Base-by-base conservation (phyloP, 2,329 filamentous ascomycete genomes). In the Aspergillus pseudoglaucus region DNA sequence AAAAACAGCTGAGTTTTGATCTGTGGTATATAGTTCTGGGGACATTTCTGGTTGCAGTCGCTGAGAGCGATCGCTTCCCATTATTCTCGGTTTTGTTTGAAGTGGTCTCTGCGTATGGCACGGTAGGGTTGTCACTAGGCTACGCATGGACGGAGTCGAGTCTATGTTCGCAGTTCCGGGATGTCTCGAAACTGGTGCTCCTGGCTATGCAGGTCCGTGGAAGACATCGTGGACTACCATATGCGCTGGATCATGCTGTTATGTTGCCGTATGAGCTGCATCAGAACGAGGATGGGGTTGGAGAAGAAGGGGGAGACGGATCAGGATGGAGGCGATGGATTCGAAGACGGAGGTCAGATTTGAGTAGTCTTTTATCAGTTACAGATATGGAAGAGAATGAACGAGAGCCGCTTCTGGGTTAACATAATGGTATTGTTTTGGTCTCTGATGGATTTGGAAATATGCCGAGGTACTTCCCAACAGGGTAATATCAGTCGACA, bases 1-100 rank as follows among this genome's bases (percentile, higher is more conserved):
- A 91, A 41, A 83, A 87, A 39, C 91, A 97, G 67, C 79, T 97
- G 22, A 94, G 89, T 25, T 97, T 96, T 73, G 91, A 97, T 69
- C 69, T 97, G 67, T 97, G 91, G 91, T 97, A 88, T 62, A 85
- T 97, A 50, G 95, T 94, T 64, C 68, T 96, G 15, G 91, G 90
- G 1, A 83, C 93, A 59, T 97, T 97, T 71, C 81, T 96, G 62
- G 85, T 97, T 59, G 79, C 85, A 50, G 93, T 97, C 57, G 82
- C 85, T 20, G 91, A 97, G 70, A 90, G 89, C 2, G 48, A 60
- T 3, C 80, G 82, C 12, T 86, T 88, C 55, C 77, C 79, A 41
- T 72, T 87, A 63, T 89, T 87, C 59, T 70, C 77, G 3, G 72
- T 78, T 6, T 75, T 94, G 2, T 95, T 95, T 60, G 89, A 95